Percentiles rank a stretch among this genome's conserved stretches.
Conservation (phyloP, 345 rosid species). For the Psidium friedrichsthalianum region DNA sequence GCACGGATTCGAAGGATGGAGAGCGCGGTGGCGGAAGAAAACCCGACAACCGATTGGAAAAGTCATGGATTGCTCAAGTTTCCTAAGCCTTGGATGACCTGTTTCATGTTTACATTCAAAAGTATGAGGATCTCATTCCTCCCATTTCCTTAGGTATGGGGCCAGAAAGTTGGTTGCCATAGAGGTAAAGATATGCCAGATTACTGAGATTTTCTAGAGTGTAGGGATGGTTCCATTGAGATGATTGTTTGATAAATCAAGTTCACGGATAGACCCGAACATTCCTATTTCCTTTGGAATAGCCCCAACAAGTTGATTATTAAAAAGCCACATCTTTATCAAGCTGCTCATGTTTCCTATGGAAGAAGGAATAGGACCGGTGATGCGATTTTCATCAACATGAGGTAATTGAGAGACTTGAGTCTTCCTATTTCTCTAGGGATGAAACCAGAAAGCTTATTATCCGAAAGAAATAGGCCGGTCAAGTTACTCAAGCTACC, state of each 20-base stretch:
- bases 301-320: not conserved
- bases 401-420: not conserved
- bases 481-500: no score
- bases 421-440: constrained; percentile 4
- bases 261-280: not conserved
- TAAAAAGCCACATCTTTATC: rapidly evolving
- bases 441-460: not conserved
- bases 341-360: not conserved
- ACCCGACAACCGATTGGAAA: no score
- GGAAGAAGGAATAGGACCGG: not conserved
- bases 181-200: not conserved
- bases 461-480: not conserved
- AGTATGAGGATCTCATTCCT: not conserved
- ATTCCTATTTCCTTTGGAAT: not conserved
- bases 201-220: not conserved
- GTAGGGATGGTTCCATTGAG: not conserved
- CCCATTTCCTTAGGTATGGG: not conserved
- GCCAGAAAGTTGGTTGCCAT: not conserved
- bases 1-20: not conserved
- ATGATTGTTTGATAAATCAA: not conserved
- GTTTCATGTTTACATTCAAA: no score
- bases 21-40: constrained; percentile 2
- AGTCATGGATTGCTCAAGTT: no score
- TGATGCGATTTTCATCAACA: not conserved
- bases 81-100: no score